These are phyloP conservation scores for Durio zibethinus DNA, from an alignment of 345 rosid species.

Conservation along the genomic window DNA sequence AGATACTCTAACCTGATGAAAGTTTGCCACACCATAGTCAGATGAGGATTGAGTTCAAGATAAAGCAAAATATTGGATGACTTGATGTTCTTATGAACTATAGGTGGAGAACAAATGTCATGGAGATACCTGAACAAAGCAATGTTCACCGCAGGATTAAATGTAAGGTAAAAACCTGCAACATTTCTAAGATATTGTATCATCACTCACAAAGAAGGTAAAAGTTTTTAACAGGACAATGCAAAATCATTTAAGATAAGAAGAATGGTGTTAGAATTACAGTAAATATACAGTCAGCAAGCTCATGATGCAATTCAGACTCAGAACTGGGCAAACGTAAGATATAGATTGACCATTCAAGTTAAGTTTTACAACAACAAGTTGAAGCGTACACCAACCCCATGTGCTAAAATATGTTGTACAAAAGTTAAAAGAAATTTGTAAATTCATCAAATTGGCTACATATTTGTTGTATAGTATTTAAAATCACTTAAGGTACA, in stretches of 20 bases:
- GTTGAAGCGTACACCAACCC: background rate
- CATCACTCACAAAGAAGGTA: background rate
- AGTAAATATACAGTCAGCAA: background rate
- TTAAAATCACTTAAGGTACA: too few relatives aligned
- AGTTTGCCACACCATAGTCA: slow-evolving; percentile 78
- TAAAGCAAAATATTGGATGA: slow-evolving; percentile 92
- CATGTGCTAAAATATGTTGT: background rate
- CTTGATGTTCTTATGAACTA: slow-evolving; percentile 91
- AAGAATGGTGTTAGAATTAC: background rate
- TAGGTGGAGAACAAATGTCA: slow-evolving; percentile 77
- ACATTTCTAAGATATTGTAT: background rate
- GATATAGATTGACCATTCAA: background rate
- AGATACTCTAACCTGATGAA: slow-evolving; percentile 50
- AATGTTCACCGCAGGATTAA: slow-evolving; percentile 6
- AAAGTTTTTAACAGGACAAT: background rate
- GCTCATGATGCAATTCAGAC: background rate
- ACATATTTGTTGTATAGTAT: too few relatives aligned
- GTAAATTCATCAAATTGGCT: too few relatives aligned
- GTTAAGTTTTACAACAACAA: background rate
- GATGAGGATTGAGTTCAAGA: slow-evolving; percentile 73
- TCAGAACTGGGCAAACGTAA: background rate
- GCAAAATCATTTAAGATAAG: background rate
- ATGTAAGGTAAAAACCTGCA: background rate
- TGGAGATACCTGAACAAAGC: slow-evolving; percentile 73
- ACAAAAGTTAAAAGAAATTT: too few relatives aligned